Base-by-base conservation (phyloP, 345 rosid genomes). In the Populus deltoides region DNA sequence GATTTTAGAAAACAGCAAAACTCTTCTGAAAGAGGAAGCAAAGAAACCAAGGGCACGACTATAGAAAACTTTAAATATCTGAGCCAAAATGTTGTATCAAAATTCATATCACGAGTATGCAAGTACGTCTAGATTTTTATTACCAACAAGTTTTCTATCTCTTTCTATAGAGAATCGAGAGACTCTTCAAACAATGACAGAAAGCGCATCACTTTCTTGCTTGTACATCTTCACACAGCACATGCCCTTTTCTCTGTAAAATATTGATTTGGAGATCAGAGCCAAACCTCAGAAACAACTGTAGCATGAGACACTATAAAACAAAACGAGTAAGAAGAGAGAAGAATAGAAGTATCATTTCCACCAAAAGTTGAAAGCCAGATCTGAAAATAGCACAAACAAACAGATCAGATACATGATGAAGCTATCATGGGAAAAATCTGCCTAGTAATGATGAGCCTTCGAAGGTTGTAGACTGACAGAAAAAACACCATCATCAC, bases 241-340 rank as follows among this genome's bases (percentile, higher is more conserved):
- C 49, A 41, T 38, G 70, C 33, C 72, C 15, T 47, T 25, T 17
- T 41, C 29, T 24, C 10, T 68, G 38, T 27, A 13, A 22, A 78
- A 80, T 68, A 31, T 75, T 66, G 16, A 22, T 66, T 22, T 68
- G 22, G 27, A 57, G 70, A 63, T 69, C 35, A 62, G 74, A 77
- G 71, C 17, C 69, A 72, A 61, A 63, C 24, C 66, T 53, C 57
- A 41, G 38, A n/a, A 72, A 47, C 31, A 45, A 33, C 65, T 43
- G 59, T 69, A 75, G 55, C 8, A 45, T 59, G 71, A 77, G 86
- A 80, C 87, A 85, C 89, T 83, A 85, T 59, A 62, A 66, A 61
- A 67, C 39, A 72, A 31, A 45, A 25, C 12, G 38, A 71, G 62
- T 18, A 31, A 18, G 55, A 43, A 25, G 36, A 27, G 43, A 66